Conservation (phyloP, 2,329 filamentous ascomycete genomes). For the Arthrinium puccinioides region DNA sequence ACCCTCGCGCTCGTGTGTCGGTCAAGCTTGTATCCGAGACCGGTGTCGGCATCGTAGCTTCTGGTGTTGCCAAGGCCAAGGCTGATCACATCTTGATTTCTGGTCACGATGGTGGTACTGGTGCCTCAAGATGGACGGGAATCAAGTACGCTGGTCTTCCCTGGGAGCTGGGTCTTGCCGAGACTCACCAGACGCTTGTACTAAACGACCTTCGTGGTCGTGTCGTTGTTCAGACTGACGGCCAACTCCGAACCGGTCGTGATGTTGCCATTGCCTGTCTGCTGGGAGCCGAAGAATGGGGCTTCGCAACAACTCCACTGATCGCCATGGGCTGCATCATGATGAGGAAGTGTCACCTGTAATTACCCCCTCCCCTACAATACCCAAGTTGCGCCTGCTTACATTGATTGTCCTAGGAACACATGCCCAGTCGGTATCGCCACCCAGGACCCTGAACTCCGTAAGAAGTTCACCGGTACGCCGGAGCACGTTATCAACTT, state of each 20-base stretch:
- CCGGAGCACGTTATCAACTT: slow-evolving; percentile 98
- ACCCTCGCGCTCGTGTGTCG: slow-evolving; percentile 83
- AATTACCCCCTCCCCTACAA: background rate
- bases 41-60: slow-evolving; percentile 94
- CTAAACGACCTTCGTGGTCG: slow-evolving; percentile 92
- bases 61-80: slow-evolving; percentile 95
- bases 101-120: slow-evolving; percentile 93
- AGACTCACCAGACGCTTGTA: slow-evolving; percentile 94
- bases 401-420: slow-evolving; percentile 1
- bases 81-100: slow-evolving; percentile 96
- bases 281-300: slow-evolving; percentile 96
- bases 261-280: slow-evolving; percentile 93
- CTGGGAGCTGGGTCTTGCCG: slow-evolving; percentile 93
- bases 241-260: slow-evolving; percentile 84
- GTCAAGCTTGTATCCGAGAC: slow-evolving; percentile 98
- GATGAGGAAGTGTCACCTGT: slow-evolving; percentile 69
- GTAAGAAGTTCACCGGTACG: slow-evolving; percentile 88
- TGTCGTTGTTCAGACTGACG: slow-evolving; percentile 93
- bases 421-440: slow-evolving; percentile 68
- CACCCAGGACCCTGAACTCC: slow-evolving; percentile 87
- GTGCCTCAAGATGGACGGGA: slow-evolving; percentile 94
- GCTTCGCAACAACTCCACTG: slow-evolving; percentile 87
- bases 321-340: slow-evolving; percentile 97
- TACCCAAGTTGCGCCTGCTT: background rate
- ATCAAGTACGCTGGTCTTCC: slow-evolving; percentile 97